Evolutionary conservation across 129 eudicot species (phyloP).

Genomic region (Silybum marianum): DNA sequence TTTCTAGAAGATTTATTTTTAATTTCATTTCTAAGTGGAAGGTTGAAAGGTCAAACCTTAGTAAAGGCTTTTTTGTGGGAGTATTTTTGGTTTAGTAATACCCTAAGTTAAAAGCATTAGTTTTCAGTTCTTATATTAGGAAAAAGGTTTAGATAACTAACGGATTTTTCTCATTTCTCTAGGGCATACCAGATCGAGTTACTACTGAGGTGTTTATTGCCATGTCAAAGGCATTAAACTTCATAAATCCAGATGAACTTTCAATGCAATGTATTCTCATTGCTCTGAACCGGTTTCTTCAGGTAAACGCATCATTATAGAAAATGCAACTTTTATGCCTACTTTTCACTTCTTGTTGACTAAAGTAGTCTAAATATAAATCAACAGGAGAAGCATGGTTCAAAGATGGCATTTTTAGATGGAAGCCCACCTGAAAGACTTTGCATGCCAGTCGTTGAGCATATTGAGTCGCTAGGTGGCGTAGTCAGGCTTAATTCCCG

Average conservation of each 20-base stretch:
- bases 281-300: constrained; percentile 95
- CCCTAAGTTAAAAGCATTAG: neutral
- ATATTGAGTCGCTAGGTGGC: constrained; percentile 81
- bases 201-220: constrained; percentile 97
- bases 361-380: constrained; percentile 13
- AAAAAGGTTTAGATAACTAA: neutral
- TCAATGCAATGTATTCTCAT: constrained; percentile 99
- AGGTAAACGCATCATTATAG: constrained; percentile 47
- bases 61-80: neutral
- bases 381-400: constrained; percentile 93
- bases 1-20: neutral
- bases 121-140: neutral
- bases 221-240: constrained; percentile 98
- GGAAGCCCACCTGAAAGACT: constrained; percentile 99
- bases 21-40: neutral
- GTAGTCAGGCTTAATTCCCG: constrained; percentile 85
- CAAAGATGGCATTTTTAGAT: constrained; percentile 98
- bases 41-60: neutral
- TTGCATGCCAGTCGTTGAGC: constrained; percentile 90
- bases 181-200: constrained; percentile 98
- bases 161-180: constrained; percentile 8
- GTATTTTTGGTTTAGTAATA: neutral
- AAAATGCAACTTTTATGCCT: neutral
- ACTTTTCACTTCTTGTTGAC: neutral
- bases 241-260: constrained; percentile 96